Percentiles rank a stretch among this genome's conserved stretches.
These are phyloP conservation scores for Globisporangium canariense DNA, from an alignment of 352 stramenopile species.

Conservation along the genomic window DNA sequence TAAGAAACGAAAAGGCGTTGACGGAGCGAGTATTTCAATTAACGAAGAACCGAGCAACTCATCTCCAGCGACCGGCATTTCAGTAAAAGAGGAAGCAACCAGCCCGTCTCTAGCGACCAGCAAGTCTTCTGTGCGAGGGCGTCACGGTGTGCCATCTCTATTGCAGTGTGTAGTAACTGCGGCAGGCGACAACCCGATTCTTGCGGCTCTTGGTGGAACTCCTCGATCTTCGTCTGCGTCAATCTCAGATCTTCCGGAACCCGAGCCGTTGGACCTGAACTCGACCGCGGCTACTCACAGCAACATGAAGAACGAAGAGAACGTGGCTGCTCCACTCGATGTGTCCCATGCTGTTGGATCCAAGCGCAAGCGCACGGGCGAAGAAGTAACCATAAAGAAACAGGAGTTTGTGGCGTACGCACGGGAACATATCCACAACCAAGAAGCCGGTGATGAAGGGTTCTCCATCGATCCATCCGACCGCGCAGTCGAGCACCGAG, in stretches of 20 bases:
- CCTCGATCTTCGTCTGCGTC: constrained; percentile 30
- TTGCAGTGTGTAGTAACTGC: constrained; percentile 24
- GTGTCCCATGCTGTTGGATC: constrained; percentile 1
- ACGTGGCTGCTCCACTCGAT: constrained; percentile 1
- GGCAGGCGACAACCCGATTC: constrained; percentile 52
- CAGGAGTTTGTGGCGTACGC: constrained; percentile 68
- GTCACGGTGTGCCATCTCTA: constrained; percentile 19
- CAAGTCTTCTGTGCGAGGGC: constrained; percentile 15
- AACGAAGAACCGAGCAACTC: constrained; percentile 7
- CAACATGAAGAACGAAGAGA: constrained; percentile 10
- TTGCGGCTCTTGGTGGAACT: constrained; percentile 58
- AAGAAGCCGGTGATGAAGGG: constrained; percentile 75
- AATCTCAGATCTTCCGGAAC: constrained; percentile 24
- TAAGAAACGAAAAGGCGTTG: constrained; percentile 45
- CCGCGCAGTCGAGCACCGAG: constrained; percentile 75
- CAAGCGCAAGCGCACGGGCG: constrained; percentile 18
- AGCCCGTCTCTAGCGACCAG: constrained; percentile 11
- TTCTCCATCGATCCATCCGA: constrained; percentile 86
- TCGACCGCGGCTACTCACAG: constrained; percentile 12
- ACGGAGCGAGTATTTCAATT: constrained; percentile 11
- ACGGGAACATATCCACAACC: constrained; percentile 73
- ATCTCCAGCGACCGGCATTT: constrained; percentile 11
- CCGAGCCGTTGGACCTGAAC: constrained; percentile 43
- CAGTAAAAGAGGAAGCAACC: constrained; percentile 7
- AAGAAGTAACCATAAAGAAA: constrained; percentile 8